These are phyloP conservation scores for Leptomonas seymouri DNA, from an alignment of 208 protist species.

Conservation along the genomic window DNA sequence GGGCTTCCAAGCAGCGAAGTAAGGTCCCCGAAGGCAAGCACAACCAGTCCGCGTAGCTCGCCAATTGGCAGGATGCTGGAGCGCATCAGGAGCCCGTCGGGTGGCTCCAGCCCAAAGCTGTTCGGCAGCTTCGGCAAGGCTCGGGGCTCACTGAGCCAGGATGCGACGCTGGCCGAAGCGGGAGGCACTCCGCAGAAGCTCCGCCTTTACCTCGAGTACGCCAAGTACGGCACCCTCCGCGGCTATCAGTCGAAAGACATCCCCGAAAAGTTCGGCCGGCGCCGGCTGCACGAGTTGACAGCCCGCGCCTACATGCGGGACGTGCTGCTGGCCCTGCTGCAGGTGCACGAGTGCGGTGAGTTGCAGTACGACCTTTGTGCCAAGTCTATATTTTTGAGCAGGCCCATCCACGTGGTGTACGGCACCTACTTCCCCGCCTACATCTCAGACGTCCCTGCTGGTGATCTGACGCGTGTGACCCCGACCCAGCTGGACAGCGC, in stretches of 20 bases:
- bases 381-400: constrained; percentile 60
- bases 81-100: constrained; percentile 3
- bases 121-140: background rate
- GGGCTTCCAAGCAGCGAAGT: constrained; percentile 5
- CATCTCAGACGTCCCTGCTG: constrained; percentile 70
- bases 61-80: constrained; percentile 4
- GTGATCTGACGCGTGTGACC: constrained; percentile 42
- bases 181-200: constrained; percentile 26
- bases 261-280: constrained; percentile 46
- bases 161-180: background rate
- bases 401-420: constrained; percentile 56
- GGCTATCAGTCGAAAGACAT: constrained; percentile 54
- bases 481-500: constrained; percentile 36
- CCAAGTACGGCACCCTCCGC: constrained; percentile 61
- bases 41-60: background rate
- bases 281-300: constrained; percentile 74
- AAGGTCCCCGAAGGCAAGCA: background rate
- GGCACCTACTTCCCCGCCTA: constrained; percentile 74
- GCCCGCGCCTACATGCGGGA: constrained; percentile 76
- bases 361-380: constrained; percentile 81
- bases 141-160: background rate
- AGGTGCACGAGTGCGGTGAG: constrained; percentile 71
- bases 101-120: background rate
- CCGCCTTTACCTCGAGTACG: constrained; percentile 77
- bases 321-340: constrained; percentile 77